A percentile compares a stretch with the other conserved stretches of the same genome.
Evolutionary conservation across 169 alveolate genomes (phyloP).

Genomic region (Plasmodium blacklocki): DNA sequence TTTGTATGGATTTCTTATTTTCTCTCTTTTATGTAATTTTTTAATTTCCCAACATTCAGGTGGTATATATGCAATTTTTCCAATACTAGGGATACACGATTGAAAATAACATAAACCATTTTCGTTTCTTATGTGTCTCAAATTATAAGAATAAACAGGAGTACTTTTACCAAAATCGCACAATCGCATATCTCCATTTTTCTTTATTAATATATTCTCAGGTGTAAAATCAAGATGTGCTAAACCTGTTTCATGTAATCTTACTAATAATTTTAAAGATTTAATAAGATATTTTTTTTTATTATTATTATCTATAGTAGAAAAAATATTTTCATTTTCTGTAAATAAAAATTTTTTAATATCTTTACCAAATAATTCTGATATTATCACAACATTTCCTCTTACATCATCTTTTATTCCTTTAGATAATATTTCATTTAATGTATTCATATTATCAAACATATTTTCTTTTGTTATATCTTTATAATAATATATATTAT

Average conservation of each 20-base stretch:
- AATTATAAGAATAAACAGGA: slow-evolving; percentile 80
- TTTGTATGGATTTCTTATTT: slow-evolving; percentile 31
- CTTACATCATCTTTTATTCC: slow-evolving; percentile 40
- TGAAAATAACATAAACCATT: slow-evolving; percentile 77
- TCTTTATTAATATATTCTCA: slow-evolving; percentile 83
- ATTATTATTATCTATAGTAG: slow-evolving; percentile 74
- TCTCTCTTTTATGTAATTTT: slow-evolving; percentile 70
- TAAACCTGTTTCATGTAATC: slow-evolving; percentile 83
- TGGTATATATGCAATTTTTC: slow-evolving; percentile 88
- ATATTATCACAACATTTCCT: slow-evolving; percentile 78
- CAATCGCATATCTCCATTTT: slow-evolving; percentile 77
- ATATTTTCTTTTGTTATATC: not conserved
- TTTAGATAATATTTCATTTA: slow-evolving; percentile 39
- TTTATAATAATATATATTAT: not conserved
- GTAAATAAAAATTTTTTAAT: slow-evolving; percentile 77
- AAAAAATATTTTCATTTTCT: slow-evolving; percentile 39
- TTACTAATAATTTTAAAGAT: slow-evolving; percentile 71
- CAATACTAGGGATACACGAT: slow-evolving; percentile 88
- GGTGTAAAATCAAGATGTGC: slow-evolving; percentile 87
- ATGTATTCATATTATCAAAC: slow-evolving; percentile 37
- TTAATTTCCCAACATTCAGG: slow-evolving; percentile 87
- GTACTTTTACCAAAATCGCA: slow-evolving; percentile 87
- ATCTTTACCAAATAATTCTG: slow-evolving; percentile 82
- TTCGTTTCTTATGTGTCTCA: slow-evolving; percentile 76
- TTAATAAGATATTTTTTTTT: slow-evolving; percentile 77